phyloP scores from a whole-genome alignment of 2,329 filamentous ascomycete species.

The Neodidymelliopsis sp. region DNA sequence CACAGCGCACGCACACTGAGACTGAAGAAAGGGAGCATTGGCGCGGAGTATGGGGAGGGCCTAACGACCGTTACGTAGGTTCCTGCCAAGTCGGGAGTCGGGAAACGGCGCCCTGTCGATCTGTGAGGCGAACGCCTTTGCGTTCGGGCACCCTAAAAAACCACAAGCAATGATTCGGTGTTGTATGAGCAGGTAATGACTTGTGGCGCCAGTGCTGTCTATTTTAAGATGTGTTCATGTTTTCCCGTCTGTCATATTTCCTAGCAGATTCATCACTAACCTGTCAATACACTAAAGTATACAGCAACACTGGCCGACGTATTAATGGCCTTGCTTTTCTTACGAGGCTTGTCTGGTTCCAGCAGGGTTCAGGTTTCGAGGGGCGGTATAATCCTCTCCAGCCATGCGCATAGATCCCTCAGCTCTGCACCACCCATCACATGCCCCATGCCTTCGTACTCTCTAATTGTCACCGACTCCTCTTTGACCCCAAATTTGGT shows the following conservation, averaged over 20 bases:
- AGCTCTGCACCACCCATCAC: conserved; percentile 53
- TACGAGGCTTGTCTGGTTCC: too few relatives aligned
- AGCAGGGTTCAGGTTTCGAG: conserved; percentile 28
- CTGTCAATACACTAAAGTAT: too few relatives aligned
- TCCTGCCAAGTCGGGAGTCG: conserved; percentile 16
- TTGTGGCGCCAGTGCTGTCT: too few relatives aligned
- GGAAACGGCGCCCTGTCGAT: conserved; percentile 13
- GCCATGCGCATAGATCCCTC: conserved; percentile 55
- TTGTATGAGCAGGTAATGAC: too few relatives aligned
- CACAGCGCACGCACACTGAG: conserved; percentile 5
- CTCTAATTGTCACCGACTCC: conserved; percentile 51
- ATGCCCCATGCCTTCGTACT: conserved; percentile 60
- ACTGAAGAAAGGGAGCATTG: conserved; percentile 6
- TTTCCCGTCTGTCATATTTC: too few relatives aligned
- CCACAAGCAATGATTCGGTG: background rate
- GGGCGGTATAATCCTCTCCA: conserved; percentile 52
- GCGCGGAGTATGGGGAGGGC: conserved; percentile 5
- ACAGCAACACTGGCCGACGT: too few relatives aligned
- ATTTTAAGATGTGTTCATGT: too few relatives aligned
- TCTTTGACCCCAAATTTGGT: conserved; percentile 50
- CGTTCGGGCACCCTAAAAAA: background rate
- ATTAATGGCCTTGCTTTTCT: too few relatives aligned
- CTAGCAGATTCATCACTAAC: too few relatives aligned
- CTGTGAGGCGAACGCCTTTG: conserved; percentile 3
- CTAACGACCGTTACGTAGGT: conserved; percentile 3